phyloP scores from a whole-genome alignment of 208 protist genomes.

The Trypanosoma melophagium region DNA sequence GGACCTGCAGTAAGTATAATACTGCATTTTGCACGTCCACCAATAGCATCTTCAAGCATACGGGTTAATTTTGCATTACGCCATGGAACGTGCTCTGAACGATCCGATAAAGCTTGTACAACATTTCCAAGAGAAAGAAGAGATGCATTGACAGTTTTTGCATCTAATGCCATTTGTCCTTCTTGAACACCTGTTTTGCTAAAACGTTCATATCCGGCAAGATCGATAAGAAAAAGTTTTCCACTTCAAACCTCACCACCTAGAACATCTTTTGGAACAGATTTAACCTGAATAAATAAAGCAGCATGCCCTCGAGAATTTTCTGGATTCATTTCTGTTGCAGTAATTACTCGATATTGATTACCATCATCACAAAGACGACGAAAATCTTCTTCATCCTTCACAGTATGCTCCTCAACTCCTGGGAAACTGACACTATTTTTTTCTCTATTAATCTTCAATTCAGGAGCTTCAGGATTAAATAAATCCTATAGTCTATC shows the following conservation, averaged over 20 bases:
- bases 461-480: slow-evolving; percentile 61
- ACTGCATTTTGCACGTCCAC: slow-evolving; percentile 78
- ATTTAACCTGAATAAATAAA: slow-evolving; percentile 69
- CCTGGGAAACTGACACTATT: slow-evolving; percentile 77
- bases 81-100: slow-evolving; percentile 85
- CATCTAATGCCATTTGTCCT: slow-evolving; percentile 76
- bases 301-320: slow-evolving; percentile 85
- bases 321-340: slow-evolving; percentile 88
- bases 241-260: slow-evolving; percentile 48
- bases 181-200: slow-evolving; percentile 85
- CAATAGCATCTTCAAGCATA: slow-evolving; percentile 90
- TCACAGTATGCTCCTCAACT: slow-evolving; percentile 54
- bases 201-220: slow-evolving; percentile 88
- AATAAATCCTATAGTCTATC: slow-evolving; percentile 82
- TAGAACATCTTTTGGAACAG: slow-evolving; percentile 56
- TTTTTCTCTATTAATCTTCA: slow-evolving; percentile 67
- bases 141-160: slow-evolving; percentile 89
- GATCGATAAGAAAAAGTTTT: slow-evolving; percentile 86
- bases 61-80: slow-evolving; percentile 89
- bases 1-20: slow-evolving; percentile 87
- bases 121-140: slow-evolving; percentile 82
- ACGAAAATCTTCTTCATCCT: slow-evolving; percentile 68
- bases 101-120: slow-evolving; percentile 72
- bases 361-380: slow-evolving; percentile 80
- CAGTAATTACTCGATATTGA: slow-evolving; percentile 70